Conservation (phyloP, 2,329 filamentous ascomycete genomes). For the Aureobasidium sp. region DNA sequence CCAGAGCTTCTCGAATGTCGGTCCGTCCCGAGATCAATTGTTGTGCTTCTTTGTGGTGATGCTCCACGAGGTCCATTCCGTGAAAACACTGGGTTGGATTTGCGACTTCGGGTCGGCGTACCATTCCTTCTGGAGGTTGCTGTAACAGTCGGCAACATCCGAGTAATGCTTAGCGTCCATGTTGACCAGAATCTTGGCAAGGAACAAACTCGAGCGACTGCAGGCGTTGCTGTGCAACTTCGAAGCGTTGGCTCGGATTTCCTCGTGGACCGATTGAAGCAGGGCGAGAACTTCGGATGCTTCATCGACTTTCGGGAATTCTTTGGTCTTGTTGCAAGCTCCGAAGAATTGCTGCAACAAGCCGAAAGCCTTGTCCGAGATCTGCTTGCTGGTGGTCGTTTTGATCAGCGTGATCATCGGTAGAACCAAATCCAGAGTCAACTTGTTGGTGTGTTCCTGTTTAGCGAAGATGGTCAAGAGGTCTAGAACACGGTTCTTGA, state of each 20-base stretch:
- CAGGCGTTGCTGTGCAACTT: conserved; percentile 66
- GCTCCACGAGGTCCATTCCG: conserved; percentile 39
- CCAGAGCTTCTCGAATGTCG: conserved; percentile 4
- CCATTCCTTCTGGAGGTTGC: conserved; percentile 35
- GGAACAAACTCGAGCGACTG: conserved; percentile 61
- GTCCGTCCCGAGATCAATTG: conserved; percentile 3
- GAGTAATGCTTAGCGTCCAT: conserved; percentile 33
- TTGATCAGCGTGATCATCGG: conserved; percentile 71
- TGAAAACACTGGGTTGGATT: conserved; percentile 36
- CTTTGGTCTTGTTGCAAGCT: conserved; percentile 44
- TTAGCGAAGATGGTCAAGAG: conserved; percentile 78
- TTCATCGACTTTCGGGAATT: conserved; percentile 34
- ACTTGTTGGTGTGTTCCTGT: conserved; percentile 59
- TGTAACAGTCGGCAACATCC: conserved; percentile 33
- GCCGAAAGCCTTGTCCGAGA: conserved; percentile 64
- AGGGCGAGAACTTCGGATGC: conserved; percentile 44
- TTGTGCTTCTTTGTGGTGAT: conserved; percentile 22
- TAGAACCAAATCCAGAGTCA: conserved; percentile 62
- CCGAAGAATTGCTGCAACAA: conserved; percentile 66
- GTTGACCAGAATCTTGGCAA: conserved; percentile 54
- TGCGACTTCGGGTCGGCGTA: conserved; percentile 32
- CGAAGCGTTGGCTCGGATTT: conserved; percentile 54
- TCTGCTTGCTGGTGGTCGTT: conserved; percentile 66
- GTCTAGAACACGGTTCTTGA: conserved; percentile 90
- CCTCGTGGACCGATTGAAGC: conserved; percentile 59